Base-by-base conservation (phyloP, 2,329 filamentous ascomycete species). In the Ascochyta rabiei region DNA sequence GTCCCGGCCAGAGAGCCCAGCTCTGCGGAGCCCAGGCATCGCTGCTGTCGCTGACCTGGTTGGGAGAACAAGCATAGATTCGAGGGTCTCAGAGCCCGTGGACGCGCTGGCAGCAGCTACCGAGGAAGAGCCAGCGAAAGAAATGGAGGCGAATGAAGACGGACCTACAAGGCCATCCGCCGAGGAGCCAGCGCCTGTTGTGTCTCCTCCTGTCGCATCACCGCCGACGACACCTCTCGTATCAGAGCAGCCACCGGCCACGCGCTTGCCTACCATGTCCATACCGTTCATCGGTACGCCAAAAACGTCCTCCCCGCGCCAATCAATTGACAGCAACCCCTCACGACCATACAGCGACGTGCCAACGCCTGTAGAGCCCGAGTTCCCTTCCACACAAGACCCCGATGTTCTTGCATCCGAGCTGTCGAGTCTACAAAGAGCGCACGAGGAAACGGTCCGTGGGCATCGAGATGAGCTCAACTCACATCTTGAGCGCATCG, bases 401-500 rank as follows among this genome's bases (percentile, higher is more conserved):
- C 63, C 68, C n/a, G 64, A 66, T 15, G 48, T 61, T 16, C 67
- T 81, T 13, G 77, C 82, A 46, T 66, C 74, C 3, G 76, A 80
- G 18, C 75, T 85, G 35, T 69, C 77, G 6, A 75, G 79, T 38
- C 72, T 85, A 57, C 79, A 78, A 66, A 69, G 80, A 67, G 76
- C 82, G 47, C 77, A 84, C 41, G 77, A 81, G 42, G 75, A 78
- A 26, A 79, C 80, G 0, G 79, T 86, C 54, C 76, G 77, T 30
- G 83, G 86, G 58, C 85, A 90, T 61, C 88, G 93, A 53, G 90
- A 95, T 64, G 95, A 98, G 71, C 83, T 92, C 35, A 87, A 95
- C 66, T 84, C 83, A 43, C 91, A 96, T 59, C 83, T 93, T 6
- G 95, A 99, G 75, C 87, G 89, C 31, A 95, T 97, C 50, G 95